Conservation (phyloP, 495 filamentous ascomycete species). For the Penicillium macrosclerotiorum region DNA sequence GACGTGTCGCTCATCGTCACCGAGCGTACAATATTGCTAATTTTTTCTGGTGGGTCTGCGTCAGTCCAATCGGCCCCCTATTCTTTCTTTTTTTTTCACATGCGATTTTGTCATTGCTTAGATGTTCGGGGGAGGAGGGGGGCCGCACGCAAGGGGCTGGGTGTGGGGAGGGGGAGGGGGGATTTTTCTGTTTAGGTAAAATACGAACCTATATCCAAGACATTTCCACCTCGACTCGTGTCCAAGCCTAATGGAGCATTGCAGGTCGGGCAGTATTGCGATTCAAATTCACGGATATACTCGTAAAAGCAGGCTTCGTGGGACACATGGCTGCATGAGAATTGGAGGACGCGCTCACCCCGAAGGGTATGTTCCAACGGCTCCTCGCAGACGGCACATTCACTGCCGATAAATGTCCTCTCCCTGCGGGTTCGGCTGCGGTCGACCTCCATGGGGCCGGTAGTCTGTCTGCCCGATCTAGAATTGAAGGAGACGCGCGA, state of each 20-base stretch:
- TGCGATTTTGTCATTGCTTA: too few species aligned
- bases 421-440: constrained; percentile 80
- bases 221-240: constrained; percentile 92
- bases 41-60: constrained; percentile 70
- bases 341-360: constrained; percentile 92
- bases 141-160: neutral
- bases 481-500: constrained; percentile 47
- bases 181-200: too few species aligned
- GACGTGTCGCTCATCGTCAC: constrained; percentile 66
- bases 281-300: constrained; percentile 92
- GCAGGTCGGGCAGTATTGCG: constrained; percentile 92
- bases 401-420: constrained; percentile 89
- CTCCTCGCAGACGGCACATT: constrained; percentile 97
- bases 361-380: constrained; percentile 94
- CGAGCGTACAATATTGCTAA: constrained; percentile 90
- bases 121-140: neutral
- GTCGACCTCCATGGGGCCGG: constrained; percentile 75
- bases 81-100: neutral
- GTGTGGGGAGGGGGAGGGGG: constrained; percentile 7
- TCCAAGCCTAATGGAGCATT: constrained; percentile 91
- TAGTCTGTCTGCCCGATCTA: constrained; percentile 56
- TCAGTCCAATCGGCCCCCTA: neutral
- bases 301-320: constrained; percentile 99
- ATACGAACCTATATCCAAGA: constrained; percentile 86
- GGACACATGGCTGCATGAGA: constrained; percentile 92